phyloP scores from a whole-genome alignment of 345 rosid species.

The Cardamine resedifolia region DNA sequence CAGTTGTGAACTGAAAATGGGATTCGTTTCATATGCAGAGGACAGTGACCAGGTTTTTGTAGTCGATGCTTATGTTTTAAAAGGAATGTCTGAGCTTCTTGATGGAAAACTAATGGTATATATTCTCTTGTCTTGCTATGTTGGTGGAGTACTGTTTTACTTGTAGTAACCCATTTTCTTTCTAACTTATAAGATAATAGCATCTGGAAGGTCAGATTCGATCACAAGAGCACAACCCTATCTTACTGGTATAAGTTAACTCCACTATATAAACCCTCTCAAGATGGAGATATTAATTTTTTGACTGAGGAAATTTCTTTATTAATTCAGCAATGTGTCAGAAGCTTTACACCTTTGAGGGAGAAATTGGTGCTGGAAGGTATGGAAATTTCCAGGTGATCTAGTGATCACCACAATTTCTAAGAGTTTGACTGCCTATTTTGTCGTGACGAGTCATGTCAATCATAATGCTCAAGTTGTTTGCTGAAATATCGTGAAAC shows the following conservation, averaged over 20 bases:
- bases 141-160: not conserved
- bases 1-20: slow-evolving; percentile 13
- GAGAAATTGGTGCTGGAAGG: slow-evolving; percentile 88
- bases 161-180: slow-evolving; percentile 19
- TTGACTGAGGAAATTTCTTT: slow-evolving; percentile 22
- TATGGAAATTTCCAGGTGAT: slow-evolving; percentile 41
- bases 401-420: not conserved
- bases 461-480: slow-evolving; percentile 10
- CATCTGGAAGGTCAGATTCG: slow-evolving; percentile 81
- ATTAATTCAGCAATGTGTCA: slow-evolving; percentile 67
- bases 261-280: slow-evolving; percentile 22
- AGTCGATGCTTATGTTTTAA: slow-evolving; percentile 69
- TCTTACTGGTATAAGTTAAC: slow-evolving; percentile 62
- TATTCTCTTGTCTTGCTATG: slow-evolving; percentile 10
- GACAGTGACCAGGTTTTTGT: slow-evolving; percentile 43
- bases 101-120: slow-evolving; percentile 72
- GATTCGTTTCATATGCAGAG: slow-evolving; percentile 50
- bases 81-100: slow-evolving; percentile 58
- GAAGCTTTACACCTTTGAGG: slow-evolving; percentile 66
- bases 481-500: not conserved
- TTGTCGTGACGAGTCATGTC: not conserved
- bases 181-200: slow-evolving; percentile 49
- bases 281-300: slow-evolving; percentile 8
- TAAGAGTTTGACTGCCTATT: slow-evolving; percentile 9
- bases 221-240: slow-evolving; percentile 66